Evolutionary conservation across 2,329 filamentous ascomycete genomes (phyloP).

Genomic region (Diaporthe nobilis): DNA sequence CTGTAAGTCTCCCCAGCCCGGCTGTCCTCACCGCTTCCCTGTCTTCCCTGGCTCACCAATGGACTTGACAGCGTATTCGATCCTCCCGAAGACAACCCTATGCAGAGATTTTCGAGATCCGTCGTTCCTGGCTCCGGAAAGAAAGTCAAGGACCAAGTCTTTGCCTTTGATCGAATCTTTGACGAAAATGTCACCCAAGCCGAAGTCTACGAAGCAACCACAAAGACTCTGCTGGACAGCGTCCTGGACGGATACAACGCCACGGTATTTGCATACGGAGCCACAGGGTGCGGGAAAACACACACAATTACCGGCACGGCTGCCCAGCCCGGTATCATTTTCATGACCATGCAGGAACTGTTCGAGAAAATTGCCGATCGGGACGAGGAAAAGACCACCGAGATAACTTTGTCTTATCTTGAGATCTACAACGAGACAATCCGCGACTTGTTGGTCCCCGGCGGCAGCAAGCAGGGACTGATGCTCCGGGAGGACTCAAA

Average conservation of each 20-base stretch:
- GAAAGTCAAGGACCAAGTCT: conserved; percentile 96
- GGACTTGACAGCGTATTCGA: conserved; percentile 83
- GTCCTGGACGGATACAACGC: conserved; percentile 98
- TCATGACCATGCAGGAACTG: conserved; percentile 98
- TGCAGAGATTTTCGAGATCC: conserved; percentile 88
- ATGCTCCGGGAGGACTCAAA: conserved; percentile 97
- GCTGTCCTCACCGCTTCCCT: background rate
- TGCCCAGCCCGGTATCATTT: conserved; percentile 96
- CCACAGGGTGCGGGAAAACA: conserved; percentile 97
- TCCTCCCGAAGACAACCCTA: conserved; percentile 92
- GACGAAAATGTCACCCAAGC: conserved; percentile 94
- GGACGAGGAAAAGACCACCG: conserved; percentile 87
- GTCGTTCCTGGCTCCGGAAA: conserved; percentile 85
- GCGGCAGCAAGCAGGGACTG: conserved; percentile 84
- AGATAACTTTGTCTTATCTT: conserved; percentile 92
- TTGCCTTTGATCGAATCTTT: conserved; percentile 96
- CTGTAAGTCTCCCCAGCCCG: conserved; percentile 73
- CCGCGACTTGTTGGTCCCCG: conserved; percentile 90
- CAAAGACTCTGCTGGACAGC: conserved; percentile 89
- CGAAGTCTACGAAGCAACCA: conserved; percentile 96
- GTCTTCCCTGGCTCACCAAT: conserved; percentile 44
- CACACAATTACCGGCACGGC: conserved; percentile 96
- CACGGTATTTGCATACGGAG: conserved; percentile 98
- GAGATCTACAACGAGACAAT: conserved; percentile 99
- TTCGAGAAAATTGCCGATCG: conserved; percentile 96